phyloP scores from a whole-genome alignment of 148 eudicot species.

The Amaranthus palmeri region DNA sequence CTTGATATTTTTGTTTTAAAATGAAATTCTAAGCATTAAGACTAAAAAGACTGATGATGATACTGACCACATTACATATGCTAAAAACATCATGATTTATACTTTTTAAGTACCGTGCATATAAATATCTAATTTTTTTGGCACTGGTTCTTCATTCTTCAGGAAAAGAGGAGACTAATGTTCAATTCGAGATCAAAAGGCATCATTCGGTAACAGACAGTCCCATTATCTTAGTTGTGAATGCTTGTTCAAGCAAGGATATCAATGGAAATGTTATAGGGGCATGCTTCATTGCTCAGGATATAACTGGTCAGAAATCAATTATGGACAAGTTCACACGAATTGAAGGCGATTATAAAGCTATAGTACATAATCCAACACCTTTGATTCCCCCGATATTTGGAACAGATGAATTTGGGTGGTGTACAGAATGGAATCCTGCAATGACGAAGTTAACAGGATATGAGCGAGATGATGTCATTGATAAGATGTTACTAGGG shows the following conservation, averaged over 20 bases:
- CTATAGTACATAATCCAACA: constrained; percentile 81
- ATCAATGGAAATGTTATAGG: constrained; percentile 61
- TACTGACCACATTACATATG: too few relatives aligned
- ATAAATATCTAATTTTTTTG: not conserved
- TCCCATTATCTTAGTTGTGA: constrained; percentile 72
- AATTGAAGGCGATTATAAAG: constrained; percentile 88
- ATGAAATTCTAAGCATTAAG: too few relatives aligned
- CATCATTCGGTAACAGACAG: constrained; percentile 46
- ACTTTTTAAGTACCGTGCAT: too few relatives aligned
- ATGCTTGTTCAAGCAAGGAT: constrained; percentile 83
- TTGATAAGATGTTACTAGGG: constrained; percentile 81
- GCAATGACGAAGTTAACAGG: constrained; percentile 79
- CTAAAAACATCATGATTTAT: too few relatives aligned
- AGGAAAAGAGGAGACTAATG: constrained; percentile 77
- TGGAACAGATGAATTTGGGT: constrained; percentile 82
- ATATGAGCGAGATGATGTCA: constrained; percentile 50
- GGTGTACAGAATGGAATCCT: constrained; percentile 94
- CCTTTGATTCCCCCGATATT: constrained; percentile 92
- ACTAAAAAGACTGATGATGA: too few relatives aligned
- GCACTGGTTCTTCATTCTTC: constrained; percentile 10
- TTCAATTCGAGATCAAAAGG: constrained; percentile 74
- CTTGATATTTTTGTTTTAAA: too few relatives aligned
- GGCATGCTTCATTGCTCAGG: constrained; percentile 83
- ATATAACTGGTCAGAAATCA: constrained; percentile 67
- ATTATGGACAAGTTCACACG: constrained; percentile 93